Base-by-base conservation (phyloP, 1,139 yeast genomes). In the Pichia sp. region DNA sequence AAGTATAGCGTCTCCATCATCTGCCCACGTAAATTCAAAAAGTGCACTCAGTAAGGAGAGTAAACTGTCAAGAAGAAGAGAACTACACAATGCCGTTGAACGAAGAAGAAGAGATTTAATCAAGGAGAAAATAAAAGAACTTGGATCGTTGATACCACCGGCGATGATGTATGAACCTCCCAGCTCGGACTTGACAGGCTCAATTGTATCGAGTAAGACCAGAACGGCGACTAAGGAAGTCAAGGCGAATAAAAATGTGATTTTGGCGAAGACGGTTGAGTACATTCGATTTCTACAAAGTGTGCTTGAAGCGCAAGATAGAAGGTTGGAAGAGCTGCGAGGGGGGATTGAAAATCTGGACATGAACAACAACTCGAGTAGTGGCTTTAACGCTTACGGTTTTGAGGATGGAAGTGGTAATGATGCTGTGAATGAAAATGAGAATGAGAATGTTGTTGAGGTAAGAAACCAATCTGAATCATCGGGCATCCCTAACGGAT, bases 41-140 rank as follows among this genome's bases (percentile, higher is more conserved):
- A 55, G 74, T 63, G 50, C 64, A 45, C 50, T 80, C 37, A 66
- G 74, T n/a, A 77, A 77, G 51, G 91, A 81, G 42, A 85, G 77
- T 40, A 81, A 78, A 50, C 54, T 79, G 39, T 71, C 72, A 46
- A 68, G 91, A 50, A 68, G 88, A 49, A 64, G 87, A 45, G 88
- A 81, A 51, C 76, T 81, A 48, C 93, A 82, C 52, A 82, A 82
- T 53, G 91, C 87, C 1, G 93, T 82, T 5, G 93, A 82, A 55
- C 66, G 91, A 52, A 68, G 88, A 54, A 67, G 93, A 55, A 66
- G 93, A 47, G 93, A 82, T 52, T 62, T 82, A 48, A 82, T 82
- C 46, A 82, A 82, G 55, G 83, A 78, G 51, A 72, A 81, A 49
- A 81, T 82, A 42, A 78, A 79, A 52, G 88, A 80, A 45, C 59